Evolutionary conservation across 345 rosid genomes (phyloP).

Genomic region (Erodium maritimum): DNA sequence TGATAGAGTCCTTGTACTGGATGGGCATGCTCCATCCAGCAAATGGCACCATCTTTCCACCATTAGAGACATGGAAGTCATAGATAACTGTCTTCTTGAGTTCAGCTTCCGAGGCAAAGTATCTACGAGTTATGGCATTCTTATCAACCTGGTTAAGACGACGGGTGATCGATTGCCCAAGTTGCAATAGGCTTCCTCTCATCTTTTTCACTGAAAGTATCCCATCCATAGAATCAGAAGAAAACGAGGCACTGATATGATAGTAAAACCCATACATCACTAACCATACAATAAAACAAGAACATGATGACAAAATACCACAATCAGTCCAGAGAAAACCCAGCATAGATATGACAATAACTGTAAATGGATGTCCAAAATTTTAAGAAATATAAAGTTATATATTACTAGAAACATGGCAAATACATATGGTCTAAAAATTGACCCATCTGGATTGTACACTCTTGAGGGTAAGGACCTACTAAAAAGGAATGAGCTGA

Average conservation of each 20-base stretch:
- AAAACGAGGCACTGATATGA: not conserved
- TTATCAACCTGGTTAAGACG: constrained; percentile 67
- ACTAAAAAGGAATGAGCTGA: not conserved
- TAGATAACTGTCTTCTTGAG: constrained; percentile 83
- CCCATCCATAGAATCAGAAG: constrained; percentile 17
- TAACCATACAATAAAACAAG: no score
- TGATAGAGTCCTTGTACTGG: constrained; percentile 94
- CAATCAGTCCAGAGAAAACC: not conserved
- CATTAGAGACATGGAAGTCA: constrained; percentile 71
- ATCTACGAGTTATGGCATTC: constrained; percentile 51
- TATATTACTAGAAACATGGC: no score
- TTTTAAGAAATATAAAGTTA: not conserved
- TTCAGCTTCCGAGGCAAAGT: constrained; percentile 65
- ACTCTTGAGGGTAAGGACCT: not conserved
- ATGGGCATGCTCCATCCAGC: constrained; percentile 99
- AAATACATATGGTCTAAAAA: no score
- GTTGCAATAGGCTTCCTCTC: constrained; percentile 96
- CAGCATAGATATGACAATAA: not conserved
- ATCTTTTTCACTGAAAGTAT: constrained; percentile 27
- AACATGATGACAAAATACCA: not conserved
- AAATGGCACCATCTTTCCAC: constrained; percentile 97
- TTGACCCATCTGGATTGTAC: not conserved
- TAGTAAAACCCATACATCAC: not conserved
- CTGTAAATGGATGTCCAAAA: not conserved
- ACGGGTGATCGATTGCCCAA: constrained; percentile 80